Evolutionary conservation across 2,329 filamentous ascomycete species (phyloP).

Genomic region (Microdochium bolleyi): DNA sequence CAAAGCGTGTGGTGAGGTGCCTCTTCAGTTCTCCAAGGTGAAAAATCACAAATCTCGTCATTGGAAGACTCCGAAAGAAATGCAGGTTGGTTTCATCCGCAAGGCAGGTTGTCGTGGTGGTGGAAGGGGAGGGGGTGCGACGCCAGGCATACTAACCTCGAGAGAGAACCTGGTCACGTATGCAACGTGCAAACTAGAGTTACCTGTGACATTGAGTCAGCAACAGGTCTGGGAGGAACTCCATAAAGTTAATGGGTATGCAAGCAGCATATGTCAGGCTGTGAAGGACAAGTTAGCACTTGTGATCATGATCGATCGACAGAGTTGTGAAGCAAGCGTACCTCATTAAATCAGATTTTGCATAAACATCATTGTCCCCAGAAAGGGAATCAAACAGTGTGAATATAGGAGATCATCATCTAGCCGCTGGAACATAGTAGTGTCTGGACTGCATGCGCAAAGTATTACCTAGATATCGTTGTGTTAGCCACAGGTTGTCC

Average conservation of each 20-base stretch:
- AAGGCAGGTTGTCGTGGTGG: conserved; percentile 18
- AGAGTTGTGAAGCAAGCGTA: conserved; percentile 7
- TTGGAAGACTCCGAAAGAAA: conserved; percentile 42
- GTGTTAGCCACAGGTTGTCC: neutral
- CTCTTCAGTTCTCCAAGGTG: conserved; percentile 57
- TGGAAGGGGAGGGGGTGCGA: neutral
- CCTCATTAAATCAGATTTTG: conserved; percentile 30
- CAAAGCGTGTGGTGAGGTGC: conserved; percentile 11
- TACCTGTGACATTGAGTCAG: conserved; percentile 12
- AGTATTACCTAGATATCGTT: conserved; percentile 1
- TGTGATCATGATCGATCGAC: conserved; percentile 8
- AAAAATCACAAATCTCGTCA: conserved; percentile 41
- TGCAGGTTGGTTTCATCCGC: conserved; percentile 32
- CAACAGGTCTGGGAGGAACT: neutral
- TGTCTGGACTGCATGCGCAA: neutral
- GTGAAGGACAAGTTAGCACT: neutral
- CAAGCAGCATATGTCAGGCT: conserved; percentile 15
- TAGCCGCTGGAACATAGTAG: conserved; percentile 2
- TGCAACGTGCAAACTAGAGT: neutral
- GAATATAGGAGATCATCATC: conserved; percentile 26
- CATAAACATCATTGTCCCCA: conserved; percentile 24
- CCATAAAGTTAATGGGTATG: conserved; percentile 2
- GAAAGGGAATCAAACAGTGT: conserved; percentile 28
- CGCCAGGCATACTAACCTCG: neutral
- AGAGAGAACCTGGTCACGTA: neutral